Evolutionary conservation across 78 protist genomes (phyloP), one percentile per base, ranked within the genome.

Genomic region (Kipferlia bialata): DNA sequence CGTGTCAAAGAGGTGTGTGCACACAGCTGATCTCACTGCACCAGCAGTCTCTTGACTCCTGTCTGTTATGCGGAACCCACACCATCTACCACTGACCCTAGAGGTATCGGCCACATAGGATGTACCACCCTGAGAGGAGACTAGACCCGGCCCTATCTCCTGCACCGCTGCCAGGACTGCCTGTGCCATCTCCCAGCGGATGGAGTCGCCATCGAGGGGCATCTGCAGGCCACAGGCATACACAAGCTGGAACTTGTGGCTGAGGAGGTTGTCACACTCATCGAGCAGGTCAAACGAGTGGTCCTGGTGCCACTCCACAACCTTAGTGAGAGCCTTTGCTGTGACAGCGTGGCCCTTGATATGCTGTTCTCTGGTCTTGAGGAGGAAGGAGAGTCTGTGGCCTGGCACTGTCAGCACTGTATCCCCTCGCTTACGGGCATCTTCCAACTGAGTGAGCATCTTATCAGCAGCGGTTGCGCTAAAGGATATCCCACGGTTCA

Each of bases 401-500:
- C 55, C 71, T 18, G 71, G 71, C 59, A 62, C 61, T 10, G 55
- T 17, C 15, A 55, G 1, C 2, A 54, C 2, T 26, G 31, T 28
- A 1, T 54, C 62, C 51, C 62, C 63, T 2, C 3, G 0, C 0
- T 18, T 28, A n/a, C 2, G 2, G 62, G 51, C 33, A 2, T 2
- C 24, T 31, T 1, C 36, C 2, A 54, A 17, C 22, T 28, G 0
- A 7, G 5, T 17, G 0, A 2, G n/a, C 63, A 66, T 33, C n/a
- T 5, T 0, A 2, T n/a, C 16, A 13, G 55, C 13, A 10, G 20
- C 7, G 26, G 0, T 24, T 0, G 0, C 54, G 54, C 22, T 57
- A 32, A 68, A 18, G 34, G 55, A 36, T 28, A 68, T 64, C 29
- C 41, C 59, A 17, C 73, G 73, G 57, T 58, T 36, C 32, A 68